Evolutionary conservation across 441 rosid species (phyloP), one percentile per base, ranked within the genome.

Genomic region (Geranium incanum): DNA sequence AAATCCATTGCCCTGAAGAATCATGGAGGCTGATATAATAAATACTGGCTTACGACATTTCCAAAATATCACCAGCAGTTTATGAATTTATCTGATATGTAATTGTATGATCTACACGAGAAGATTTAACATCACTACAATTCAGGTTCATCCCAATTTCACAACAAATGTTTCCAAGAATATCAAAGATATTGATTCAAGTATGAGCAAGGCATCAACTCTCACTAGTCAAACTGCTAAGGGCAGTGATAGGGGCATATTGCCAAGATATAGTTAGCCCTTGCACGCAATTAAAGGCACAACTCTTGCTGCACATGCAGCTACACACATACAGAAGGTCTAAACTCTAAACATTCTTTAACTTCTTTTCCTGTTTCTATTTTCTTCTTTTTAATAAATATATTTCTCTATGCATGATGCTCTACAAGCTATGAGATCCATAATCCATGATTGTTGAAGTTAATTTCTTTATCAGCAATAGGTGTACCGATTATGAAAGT

Each of bases 1-100:
- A 88, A 93, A 86, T 94, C 98, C 97, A 89, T 91, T 13, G 97
- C 98, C 72, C 98, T 93, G 83, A 50, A 68, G 66, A 75, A 73
- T 66, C 55, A 76, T 15, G 23, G 71, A 81, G 63, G 73, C 19
- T 23, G 12, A 48, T 21, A 52, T 52, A 13, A 52, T 52, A n/a
- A n/a, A 52, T 52, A n/a, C 19, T 52, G 18, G 18, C 11, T n/a
- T 52, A 52, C 15, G 19, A 41, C 57, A 66, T 13, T 11, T n/a
- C 37, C 48, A 74, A 28, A 21, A 3, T 8, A 57, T 6, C 59
- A 55, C 1, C 18, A 72, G 28, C 21, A 16, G 16, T 23, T 64
- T 66, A 77, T 36, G 62, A 68, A 71, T 59, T n/a, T 11, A 41
- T 38, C 6, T 48, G 4, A 28, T 4, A 65, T 12, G 11, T 43